These are phyloP conservation scores for Lavandula angustifolia DNA, from an alignment of 257 asterid genomes.

Conservation along the genomic window DNA sequence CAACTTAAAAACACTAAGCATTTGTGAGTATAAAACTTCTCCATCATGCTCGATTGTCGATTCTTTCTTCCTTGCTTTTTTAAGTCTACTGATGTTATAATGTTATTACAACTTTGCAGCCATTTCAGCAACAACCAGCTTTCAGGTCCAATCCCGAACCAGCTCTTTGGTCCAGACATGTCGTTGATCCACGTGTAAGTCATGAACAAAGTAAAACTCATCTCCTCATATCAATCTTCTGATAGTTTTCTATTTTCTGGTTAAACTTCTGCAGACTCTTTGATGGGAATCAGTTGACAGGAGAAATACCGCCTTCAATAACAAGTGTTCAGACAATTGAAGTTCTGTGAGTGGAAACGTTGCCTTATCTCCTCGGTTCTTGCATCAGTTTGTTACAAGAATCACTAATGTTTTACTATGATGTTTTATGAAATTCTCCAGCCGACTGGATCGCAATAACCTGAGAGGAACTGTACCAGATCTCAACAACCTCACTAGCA, in stretches of 20 bases:
- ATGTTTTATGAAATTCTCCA: conserved; percentile 35
- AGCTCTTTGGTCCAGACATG: conserved; percentile 70
- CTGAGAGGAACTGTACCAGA: conserved; percentile 54
- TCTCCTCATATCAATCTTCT: not conserved
- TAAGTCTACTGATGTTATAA: conserved; percentile 29
- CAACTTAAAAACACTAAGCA: conserved; percentile 80
- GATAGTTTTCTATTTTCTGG: conserved; percentile 12
- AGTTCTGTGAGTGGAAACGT: conserved; percentile 77
- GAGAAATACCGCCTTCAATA: conserved; percentile 65
- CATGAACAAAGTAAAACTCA: not conserved
- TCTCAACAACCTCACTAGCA: conserved; percentile 63
- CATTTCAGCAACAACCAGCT: conserved; percentile 88
- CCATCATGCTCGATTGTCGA: not conserved
- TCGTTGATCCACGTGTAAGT: conserved; percentile 83
- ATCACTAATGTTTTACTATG: not conserved
- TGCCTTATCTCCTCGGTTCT: conserved; percentile 19
- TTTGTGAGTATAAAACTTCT: conserved; percentile 56
- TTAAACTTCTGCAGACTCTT: conserved; percentile 50
- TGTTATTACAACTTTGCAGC: conserved; percentile 43
- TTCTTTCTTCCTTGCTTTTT: not conserved
- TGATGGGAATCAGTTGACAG: conserved; percentile 71
- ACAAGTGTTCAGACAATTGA: conserved; percentile 74
- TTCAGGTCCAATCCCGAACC: conserved; percentile 68
- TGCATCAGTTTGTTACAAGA: not conserved
- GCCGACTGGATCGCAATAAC: conserved; percentile 84